Base-by-base conservation (phyloP, 179 eudicot genomes). In the Spinacia oleracea region DNA sequence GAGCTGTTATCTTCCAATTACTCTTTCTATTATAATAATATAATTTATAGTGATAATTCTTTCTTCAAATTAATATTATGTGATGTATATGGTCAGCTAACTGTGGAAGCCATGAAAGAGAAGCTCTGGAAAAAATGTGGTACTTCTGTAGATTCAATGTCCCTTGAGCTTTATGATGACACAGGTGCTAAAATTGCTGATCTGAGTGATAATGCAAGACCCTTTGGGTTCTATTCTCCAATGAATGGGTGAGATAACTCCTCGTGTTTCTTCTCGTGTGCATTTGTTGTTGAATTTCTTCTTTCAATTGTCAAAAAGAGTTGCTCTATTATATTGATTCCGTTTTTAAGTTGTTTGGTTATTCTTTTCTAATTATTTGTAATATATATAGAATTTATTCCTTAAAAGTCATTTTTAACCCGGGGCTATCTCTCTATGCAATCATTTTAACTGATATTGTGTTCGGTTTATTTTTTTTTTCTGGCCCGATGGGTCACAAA, bases 81-180 rank as follows among this genome's bases (percentile, higher is more conserved):
- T 81, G 53, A 45, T 81, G 5, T 40, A 5, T 84, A 23, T 55
- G 76, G 31, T 38, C 88, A 94, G 98, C 87, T 87, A 91, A 85
- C 91, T 15, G 86, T 94, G 23, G 98, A 94, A 85, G 91, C 93
- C 46, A 89, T 94, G 46, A 94, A 94, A 81, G 98, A 94, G n/a
- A 94, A 94, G 88, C 86, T 94, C 9, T 94, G 98, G 97, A 94
- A 87, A 83, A 94, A 90, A 84, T 89, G 93, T 83, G 98, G 97
- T 29, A 93, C 98, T 86, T 86, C 97, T 76, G 90, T 94, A 38
- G 45, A 82, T 73, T 89, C 98, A 56, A 94, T 93, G 97, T 71
- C 83, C 65, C 90, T 94, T 64, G 94, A 93, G 89, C 90, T 94
- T 48, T 91, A 90, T 80, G 97, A 94, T 86, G 93, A 93, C 6